Evolutionary conservation across 257 asterid species (phyloP), one percentile per base, ranked within the genome.

Genomic region (Salvia rosmarinus): DNA sequence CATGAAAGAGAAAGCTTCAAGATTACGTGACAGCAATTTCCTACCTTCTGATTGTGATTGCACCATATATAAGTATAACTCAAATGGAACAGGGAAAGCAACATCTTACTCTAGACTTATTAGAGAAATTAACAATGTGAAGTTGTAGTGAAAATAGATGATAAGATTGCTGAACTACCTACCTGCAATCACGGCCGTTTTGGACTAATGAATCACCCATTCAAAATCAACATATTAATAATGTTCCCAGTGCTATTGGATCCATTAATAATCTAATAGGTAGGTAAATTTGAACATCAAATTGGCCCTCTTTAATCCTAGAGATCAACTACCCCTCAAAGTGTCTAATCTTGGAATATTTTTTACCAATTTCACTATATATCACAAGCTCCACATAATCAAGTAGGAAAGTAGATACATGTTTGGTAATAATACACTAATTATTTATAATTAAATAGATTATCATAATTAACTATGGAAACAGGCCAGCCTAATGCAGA

Each of bases 151-250:
- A 46, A 75, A 59, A 54, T 3, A 30, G 57, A 35, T 55, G 73
- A 50, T 32, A 74, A 57, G 83, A 79, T 69, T 37, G 77, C 10
- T 70, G 56, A 78, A 68, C 82, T 61, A 71, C 44, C 60, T 34
- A 51, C 16, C 62, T 52, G 43, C 14, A 69, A 52, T 75, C 50
- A 51, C 68, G 67, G 67, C 14, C 6, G 17, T 32, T 60, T 63
- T 28, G 47, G 75, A 68, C 50, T 37, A 3, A 30, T 40, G 57
- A 51, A 37, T 46, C 60, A n/a, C 55, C 68, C 51, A 67, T 12
- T 67, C 10, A 72, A 39, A 72, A 16, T 71, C 59, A 65, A 65
- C 71, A 10, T 30, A 47, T 64, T 5, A 57, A 54, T 9, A 63
- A 42, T 34, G 12, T 17, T 6, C 42, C 47, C 32, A 43, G 30